A percentile compares a stretch with the other conserved stretches of the same genome.
Evolutionary conservation across 805 yeast species (phyloP).

Genomic region (Yarrowia phangngaensis): DNA sequence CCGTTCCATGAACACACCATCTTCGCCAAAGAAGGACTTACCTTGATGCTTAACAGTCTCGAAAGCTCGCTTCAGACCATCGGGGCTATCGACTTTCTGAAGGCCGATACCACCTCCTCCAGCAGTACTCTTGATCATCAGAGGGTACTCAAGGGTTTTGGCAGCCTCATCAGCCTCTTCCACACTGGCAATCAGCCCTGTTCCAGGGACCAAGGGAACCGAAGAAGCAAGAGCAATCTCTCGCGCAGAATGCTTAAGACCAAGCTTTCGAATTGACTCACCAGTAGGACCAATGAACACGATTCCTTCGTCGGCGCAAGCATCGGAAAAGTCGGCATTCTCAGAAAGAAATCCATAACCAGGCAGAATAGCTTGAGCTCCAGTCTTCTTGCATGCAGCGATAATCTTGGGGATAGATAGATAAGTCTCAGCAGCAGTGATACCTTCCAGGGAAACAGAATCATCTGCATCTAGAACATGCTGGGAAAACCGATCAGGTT

Average conservation of each 20-base stretch:
- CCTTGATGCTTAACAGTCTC: conserved; percentile 94
- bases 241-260: conserved; percentile 95
- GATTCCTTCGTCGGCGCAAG: conserved; percentile 76
- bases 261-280: conserved; percentile 83
- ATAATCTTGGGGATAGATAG: conserved; percentile 80
- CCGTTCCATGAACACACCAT: conserved; percentile 92
- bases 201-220: conserved; percentile 97
- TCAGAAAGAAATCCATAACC: conserved; percentile 97
- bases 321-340: conserved; percentile 92
- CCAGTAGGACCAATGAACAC: conserved; percentile 97
- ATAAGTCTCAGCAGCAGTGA: conserved; percentile 86
- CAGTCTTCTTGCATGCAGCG: conserved; percentile 74
- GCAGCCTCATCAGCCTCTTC: conserved; percentile 77
- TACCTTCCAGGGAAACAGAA: conserved; percentile 74
- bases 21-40: conserved; percentile 84
- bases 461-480: conserved; percentile 83
- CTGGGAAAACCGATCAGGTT: conserved; percentile 81
- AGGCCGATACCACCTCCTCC: conserved; percentile 99
- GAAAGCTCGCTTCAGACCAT: conserved; percentile 78
- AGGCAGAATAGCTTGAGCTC: conserved; percentile 94
- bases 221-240: conserved; percentile 87
- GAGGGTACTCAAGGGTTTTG: conserved; percentile 69
- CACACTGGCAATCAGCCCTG: conserved; percentile 69
- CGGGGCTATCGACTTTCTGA: conserved; percentile 82
- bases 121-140: conserved; percentile 96